phyloP scores from a whole-genome alignment of 1,284 basidiomycete species.

The Xerocomus amazonicus region DNA sequence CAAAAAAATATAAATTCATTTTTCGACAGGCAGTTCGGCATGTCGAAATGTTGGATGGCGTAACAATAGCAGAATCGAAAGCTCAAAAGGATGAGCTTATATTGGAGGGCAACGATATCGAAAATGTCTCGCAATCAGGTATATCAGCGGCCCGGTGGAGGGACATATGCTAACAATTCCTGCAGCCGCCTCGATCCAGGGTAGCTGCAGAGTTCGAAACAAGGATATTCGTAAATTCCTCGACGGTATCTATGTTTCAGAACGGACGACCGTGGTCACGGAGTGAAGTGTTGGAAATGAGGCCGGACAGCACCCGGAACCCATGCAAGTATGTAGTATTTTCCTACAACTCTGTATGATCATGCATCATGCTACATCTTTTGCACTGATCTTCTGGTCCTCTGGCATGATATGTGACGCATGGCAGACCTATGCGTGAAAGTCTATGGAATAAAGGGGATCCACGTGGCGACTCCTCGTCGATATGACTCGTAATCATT shows the following conservation, averaged over 20 bases:
- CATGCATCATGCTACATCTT: constrained; percentile 22
- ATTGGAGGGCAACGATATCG: constrained; percentile 90
- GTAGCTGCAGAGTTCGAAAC: constrained; percentile 91
- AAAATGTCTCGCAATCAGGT: constrained; percentile 95
- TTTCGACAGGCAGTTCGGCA: constrained; percentile 77
- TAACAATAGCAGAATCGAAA: constrained; percentile 87
- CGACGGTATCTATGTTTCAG: constrained; percentile 91
- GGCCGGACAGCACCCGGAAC: constrained; percentile 9
- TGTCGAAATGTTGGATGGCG: constrained; percentile 90
- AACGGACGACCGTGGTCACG: constrained; percentile 62
- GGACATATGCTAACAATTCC: not conserved
- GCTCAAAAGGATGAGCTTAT: constrained; percentile 96
- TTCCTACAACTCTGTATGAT: constrained; percentile 27
- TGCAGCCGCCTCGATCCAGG: constrained; percentile 91
- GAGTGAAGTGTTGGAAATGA: constrained; percentile 34
- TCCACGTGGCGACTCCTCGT: constrained; percentile 62
- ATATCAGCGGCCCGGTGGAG: not conserved
- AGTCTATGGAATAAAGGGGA: constrained; percentile 64
- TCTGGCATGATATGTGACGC: constrained; percentile 1
- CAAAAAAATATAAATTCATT: not conserved
- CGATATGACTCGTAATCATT: constrained; percentile 72
- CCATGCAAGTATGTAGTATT: constrained; percentile 24
- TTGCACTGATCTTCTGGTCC: constrained; percentile 7
- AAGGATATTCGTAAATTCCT: constrained; percentile 98
- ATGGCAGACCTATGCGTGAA: constrained; percentile 15